Base-by-base conservation (phyloP, 768 basidiomycete genomes). In the Trametes coccinea region DNA sequence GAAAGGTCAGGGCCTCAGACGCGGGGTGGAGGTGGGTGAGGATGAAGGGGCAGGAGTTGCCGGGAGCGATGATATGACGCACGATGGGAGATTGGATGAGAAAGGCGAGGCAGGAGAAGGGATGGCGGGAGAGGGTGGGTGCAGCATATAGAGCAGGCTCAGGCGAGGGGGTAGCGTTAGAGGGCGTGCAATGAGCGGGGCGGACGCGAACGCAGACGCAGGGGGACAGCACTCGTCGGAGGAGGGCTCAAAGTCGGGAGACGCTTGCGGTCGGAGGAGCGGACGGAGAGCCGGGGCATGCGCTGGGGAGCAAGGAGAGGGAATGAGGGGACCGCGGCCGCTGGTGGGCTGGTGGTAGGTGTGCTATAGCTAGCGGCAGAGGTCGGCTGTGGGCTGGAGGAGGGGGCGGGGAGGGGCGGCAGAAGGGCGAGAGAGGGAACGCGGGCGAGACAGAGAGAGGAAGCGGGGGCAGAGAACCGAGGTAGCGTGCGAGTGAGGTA, bases 1-100 rank as follows among this genome's bases (percentile, higher is more conserved):
- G 39, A 51, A 61, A 62, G 63, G 67, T 56, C 59, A 65, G 58
- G 53, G 60, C 63, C 59, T 54, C 16, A 61, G 65, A 69, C 64
- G 67, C 63, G 67, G 69, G 46, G 43, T 67, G 53, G 46, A 44
- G 17, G 57, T 37, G 34, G 34, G 34, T 6, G 11, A 6, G 34
- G 34, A 6, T 37, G 34, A 11, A 37, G 34, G 11, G 63, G 17
- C 41, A 27, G 49, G 33, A 11, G 27, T 40, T 46, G 14, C 39
- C 39, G 53, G 49, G 16, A 46, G 51, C 49, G 41, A n/a, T 13
- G 49, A 56, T 51, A 62, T 62, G 66, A 55, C 51, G 66, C 56
- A 62, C 56, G 62, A 43, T 49, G 29, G 59, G 39, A 29, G 34
- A 22, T 22, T 22, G 40, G 56, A 49, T 16, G 43, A 48, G 65